Evolutionary conservation across 202 grass and related monocot species (phyloP).

Genomic region (Schoenoplectus tabernaemontani): DNA sequence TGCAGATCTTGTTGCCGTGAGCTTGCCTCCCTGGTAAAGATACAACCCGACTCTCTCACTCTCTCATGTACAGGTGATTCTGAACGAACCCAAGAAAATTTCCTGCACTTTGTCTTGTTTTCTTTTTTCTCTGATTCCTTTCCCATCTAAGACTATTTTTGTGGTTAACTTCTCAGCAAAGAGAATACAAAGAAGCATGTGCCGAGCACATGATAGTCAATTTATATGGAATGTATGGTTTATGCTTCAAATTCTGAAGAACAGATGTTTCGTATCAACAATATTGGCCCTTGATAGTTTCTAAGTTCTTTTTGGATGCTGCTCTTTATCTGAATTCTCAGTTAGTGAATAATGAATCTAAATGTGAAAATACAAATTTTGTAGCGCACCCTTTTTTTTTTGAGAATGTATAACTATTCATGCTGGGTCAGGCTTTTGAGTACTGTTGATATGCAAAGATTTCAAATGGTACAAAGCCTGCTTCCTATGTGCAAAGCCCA

Average conservation of each 20-base stretch:
- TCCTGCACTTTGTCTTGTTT: no score
- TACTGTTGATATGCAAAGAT: background rate
- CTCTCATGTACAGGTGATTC: no score
- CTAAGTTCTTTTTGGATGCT: no score
- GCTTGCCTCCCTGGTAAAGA: no score
- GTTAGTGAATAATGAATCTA: no score
- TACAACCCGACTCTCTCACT: no score
- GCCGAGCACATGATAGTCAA: background rate
- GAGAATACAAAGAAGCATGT: constrained; percentile 26
- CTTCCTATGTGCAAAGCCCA: background rate
- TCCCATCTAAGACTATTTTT: background rate
- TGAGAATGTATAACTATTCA: background rate
- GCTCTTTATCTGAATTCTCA: no score
- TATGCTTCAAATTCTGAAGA: background rate
- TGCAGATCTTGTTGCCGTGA: constrained; percentile 36
- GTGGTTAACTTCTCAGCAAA: constrained; percentile 13
- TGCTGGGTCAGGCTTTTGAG: background rate
- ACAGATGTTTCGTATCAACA: background rate
- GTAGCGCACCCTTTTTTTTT: background rate
- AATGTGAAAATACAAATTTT: background rate
- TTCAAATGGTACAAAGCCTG: background rate
- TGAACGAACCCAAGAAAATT: no score
- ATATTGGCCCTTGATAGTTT: background rate
- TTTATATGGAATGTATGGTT: background rate
- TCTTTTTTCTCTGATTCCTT: background rate